Evolutionary conservation across 2,329 filamentous ascomycete genomes (phyloP), one percentile per base, ranked within the genome.

Genomic region (Aspergillus candidus): DNA sequence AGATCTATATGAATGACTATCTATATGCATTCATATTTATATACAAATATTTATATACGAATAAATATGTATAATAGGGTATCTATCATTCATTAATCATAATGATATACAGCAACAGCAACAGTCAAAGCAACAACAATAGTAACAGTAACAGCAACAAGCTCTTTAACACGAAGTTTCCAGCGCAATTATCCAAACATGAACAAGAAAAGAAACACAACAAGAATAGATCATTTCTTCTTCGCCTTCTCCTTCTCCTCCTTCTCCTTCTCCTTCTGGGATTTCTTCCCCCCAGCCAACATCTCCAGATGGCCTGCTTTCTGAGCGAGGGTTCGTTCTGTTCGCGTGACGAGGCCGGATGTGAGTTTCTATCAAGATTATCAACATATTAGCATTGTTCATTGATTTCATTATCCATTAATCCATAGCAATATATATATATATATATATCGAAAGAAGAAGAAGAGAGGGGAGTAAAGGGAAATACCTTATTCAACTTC

Each of bases 301-400:
- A 87, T 59, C 63, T 88, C 83, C 58, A 87, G 58, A 72, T 88
- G 83, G 11, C 83, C 84, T 4, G 82, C 83, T 57, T 79, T 79
- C 49, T 79, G 71, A 11, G 82, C 83, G 8, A 87, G 71, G 50
- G 74, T 76, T 48, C 77, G 76, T 59, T 88, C 84, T n/a, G 83
- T 87, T 67, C 79, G 73, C 0, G 75, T 76, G 3, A 76, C 77
- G 33, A 87, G 65, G 0, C 82, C 82, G 0, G 78, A 70, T 1
- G 79, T 75, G 49, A 79, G 72, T 74, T 84, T 84, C 76, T 70
- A 51, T 6, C 18, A 22, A 4, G 5, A 4, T 22, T 22, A 5
- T 7, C n/a, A n/a, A 22, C 4, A 7, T 22, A 7, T 22, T 22
- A 22, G 18, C 6, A 5, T 22, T 22, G 18, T 22, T 22, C 18